A percentile compares a stretch with the other conserved stretches of the same genome.
These are phyloP conservation scores for Lodderomyces jiufengensis DNA, from an alignment of 1,139 yeast genomes.

Conservation along the genomic window DNA sequence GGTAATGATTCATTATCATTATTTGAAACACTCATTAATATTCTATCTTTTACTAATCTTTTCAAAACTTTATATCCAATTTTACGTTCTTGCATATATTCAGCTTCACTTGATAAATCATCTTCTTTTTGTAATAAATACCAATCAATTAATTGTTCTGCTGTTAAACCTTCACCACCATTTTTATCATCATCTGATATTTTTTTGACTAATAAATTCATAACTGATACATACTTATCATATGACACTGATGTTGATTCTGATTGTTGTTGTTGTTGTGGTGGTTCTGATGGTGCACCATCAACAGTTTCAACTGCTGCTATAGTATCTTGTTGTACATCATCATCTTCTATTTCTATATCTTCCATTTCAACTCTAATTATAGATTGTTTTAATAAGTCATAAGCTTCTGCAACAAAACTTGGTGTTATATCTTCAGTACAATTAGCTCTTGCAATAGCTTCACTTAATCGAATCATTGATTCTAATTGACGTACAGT, in stretches of 20 bases:
- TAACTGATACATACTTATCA: slow-evolving; percentile 81
- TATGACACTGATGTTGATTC: slow-evolving; percentile 58
- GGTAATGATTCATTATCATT: slow-evolving; percentile 35
- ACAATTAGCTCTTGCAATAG: slow-evolving; percentile 96
- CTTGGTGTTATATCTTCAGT: slow-evolving; percentile 82
- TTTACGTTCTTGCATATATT: slow-evolving; percentile 66
- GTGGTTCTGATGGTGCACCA: slow-evolving; percentile 11
- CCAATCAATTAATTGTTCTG: slow-evolving; percentile 71
- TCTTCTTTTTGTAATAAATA: slow-evolving; percentile 76
- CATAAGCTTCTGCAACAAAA: slow-evolving; percentile 93
- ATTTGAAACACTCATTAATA: slow-evolving; percentile 78
- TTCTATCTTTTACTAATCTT: slow-evolving; percentile 80
- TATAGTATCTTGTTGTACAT: slow-evolving; percentile 27
- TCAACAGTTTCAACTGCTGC: slow-evolving; percentile 12
- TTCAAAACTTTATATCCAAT: slow-evolving; percentile 78
- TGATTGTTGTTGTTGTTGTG: slow-evolving; percentile 5
- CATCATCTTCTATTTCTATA: slow-evolving; percentile 75
- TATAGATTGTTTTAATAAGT: slow-evolving; percentile 82
- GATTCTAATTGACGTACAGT: slow-evolving; percentile 97
- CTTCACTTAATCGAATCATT: slow-evolving; percentile 90
- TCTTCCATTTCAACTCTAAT: slow-evolving; percentile 95
- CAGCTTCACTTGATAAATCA: slow-evolving; percentile 65
- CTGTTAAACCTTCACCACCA: slow-evolving; percentile 67
- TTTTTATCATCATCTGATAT: slow-evolving; percentile 55
- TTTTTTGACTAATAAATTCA: slow-evolving; percentile 72